A percentile compares a stretch with the other conserved stretches of the same genome.
These are phyloP conservation scores for Pholiota conissans DNA, from an alignment of 768 basidiomycete species.

Conservation along the genomic window DNA sequence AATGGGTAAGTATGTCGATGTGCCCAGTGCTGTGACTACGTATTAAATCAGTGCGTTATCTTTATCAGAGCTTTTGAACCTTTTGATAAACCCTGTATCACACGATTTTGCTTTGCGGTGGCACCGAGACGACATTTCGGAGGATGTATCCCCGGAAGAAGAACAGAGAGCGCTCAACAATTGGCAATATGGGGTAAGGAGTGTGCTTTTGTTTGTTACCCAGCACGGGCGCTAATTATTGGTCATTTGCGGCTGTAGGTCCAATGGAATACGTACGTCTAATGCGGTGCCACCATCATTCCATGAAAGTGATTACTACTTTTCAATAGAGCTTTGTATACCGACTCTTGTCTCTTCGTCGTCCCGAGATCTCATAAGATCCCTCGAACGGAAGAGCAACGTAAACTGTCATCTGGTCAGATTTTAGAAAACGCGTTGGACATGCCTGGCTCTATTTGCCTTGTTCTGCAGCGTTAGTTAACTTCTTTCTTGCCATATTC, in stretches of 20 bases:
- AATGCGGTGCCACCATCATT: too few species aligned
- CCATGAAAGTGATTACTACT: too few species aligned
- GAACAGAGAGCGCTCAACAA: constrained; percentile 55
- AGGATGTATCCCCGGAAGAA: constrained; percentile 57
- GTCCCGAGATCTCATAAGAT: constrained; percentile 68
- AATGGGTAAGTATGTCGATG: constrained; percentile 54
- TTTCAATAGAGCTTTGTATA: constrained; percentile 69
- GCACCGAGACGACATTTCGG: constrained; percentile 77
- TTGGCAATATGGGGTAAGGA: constrained; percentile 68
- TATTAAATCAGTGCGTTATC: not conserved
- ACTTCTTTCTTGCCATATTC: not conserved
- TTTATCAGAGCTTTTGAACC: constrained; percentile 66
- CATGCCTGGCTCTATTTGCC: constrained; percentile 68
- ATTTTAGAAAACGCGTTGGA: constrained; percentile 56
- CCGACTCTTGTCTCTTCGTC: constrained; percentile 68
- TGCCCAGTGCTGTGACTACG: not conserved
- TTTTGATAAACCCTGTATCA: constrained; percentile 65
- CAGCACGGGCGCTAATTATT: not conserved
- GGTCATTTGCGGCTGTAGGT: constrained; percentile 38
- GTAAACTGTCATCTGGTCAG: constrained; percentile 49
- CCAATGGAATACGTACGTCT: constrained; percentile 78
- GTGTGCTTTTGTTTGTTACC: not conserved
- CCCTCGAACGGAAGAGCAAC: constrained; percentile 58
- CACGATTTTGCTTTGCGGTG: constrained; percentile 75
- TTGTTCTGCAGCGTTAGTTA: constrained; percentile 53